Conservation (phyloP, 495 filamentous ascomycete species). For the Wilcoxina mikolae region DNA sequence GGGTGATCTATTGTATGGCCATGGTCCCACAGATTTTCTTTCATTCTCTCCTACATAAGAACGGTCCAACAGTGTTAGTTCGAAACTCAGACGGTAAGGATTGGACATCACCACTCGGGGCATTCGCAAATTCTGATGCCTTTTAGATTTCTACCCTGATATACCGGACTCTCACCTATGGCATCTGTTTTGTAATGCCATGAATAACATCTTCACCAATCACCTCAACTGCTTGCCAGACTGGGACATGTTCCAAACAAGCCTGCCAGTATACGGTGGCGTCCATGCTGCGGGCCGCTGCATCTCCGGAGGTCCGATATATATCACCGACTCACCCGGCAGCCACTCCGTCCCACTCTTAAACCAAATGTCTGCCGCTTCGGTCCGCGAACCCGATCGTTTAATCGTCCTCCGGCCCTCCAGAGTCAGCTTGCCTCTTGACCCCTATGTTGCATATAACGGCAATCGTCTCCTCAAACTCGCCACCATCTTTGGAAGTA, state of each 20-base stretch:
- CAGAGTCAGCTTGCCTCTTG: conserved; percentile 29
- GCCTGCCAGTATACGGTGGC: conserved; percentile 49
- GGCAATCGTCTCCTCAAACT: conserved; percentile 60
- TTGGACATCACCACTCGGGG: neutral
- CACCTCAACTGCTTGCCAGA: conserved; percentile 57
- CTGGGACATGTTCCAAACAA: conserved; percentile 99
- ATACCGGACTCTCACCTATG: conserved; percentile 65
- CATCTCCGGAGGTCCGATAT: conserved; percentile 80
- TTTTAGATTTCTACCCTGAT: conserved; percentile 64
- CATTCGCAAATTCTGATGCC: conserved; percentile 1
- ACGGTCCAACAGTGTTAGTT: conserved; percentile 34
- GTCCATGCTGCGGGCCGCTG: conserved; percentile 86
- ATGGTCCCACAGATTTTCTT: conserved; percentile 23
- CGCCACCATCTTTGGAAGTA: conserved; percentile 39
- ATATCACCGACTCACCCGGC: conserved; percentile 79
- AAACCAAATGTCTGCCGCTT: conserved; percentile 43
- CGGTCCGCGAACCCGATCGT: conserved; percentile 12
- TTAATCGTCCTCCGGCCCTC: conserved; percentile 16
- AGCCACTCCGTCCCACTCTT: conserved; percentile 62
- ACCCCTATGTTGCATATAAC: conserved; percentile 60
- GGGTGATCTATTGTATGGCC: conserved; percentile 57
- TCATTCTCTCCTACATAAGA: conserved; percentile 17
- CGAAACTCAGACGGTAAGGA: conserved; percentile 63
- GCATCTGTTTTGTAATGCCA: conserved; percentile 89
- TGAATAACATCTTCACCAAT: conserved; percentile 70